Evolutionary conservation across 176 grass and related monocot genomes (phyloP).

Genomic region (Melocanna baccifera): DNA sequence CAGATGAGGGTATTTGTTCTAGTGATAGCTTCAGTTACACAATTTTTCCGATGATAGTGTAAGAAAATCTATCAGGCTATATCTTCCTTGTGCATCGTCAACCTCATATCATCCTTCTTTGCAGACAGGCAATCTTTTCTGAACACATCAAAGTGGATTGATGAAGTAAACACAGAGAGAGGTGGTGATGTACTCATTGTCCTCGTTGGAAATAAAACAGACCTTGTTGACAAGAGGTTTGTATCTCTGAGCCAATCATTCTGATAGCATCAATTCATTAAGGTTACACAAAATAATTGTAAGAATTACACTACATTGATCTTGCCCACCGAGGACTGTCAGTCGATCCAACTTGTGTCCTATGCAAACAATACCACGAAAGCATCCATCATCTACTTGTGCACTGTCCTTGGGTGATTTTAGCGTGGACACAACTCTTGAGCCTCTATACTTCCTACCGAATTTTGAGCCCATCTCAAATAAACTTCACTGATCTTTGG

Average conservation of each 20-base stretch:
- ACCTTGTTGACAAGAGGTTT: conserved; percentile 76
- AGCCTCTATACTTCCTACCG: too few species aligned
- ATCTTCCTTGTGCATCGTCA: neutral
- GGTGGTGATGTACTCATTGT: conserved; percentile 66
- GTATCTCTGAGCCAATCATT: neutral
- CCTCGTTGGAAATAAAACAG: conserved; percentile 84
- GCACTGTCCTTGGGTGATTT: too few species aligned
- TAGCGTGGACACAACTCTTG: too few species aligned
- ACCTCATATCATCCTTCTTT: neutral
- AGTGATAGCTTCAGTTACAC: neutral
- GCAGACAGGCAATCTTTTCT: conserved; percentile 79
- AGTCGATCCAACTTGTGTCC: too few species aligned
- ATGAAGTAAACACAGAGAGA: conserved; percentile 68
- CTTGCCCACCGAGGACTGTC: too few species aligned
- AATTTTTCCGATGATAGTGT: neutral
- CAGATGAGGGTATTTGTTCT: neutral
- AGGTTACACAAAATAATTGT: neutral
- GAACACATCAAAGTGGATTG: conserved; percentile 69
- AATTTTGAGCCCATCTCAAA: too few species aligned
- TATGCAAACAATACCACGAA: too few species aligned
- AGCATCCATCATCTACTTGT: too few species aligned
- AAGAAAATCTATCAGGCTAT: neutral
- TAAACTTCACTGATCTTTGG: too few species aligned
- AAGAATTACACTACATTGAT: too few species aligned
- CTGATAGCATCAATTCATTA: neutral